Evolutionary conservation across 2,329 filamentous ascomycete genomes (phyloP), one percentile per base, ranked within the genome.

Genomic region (Ramularia endophylla): DNA sequence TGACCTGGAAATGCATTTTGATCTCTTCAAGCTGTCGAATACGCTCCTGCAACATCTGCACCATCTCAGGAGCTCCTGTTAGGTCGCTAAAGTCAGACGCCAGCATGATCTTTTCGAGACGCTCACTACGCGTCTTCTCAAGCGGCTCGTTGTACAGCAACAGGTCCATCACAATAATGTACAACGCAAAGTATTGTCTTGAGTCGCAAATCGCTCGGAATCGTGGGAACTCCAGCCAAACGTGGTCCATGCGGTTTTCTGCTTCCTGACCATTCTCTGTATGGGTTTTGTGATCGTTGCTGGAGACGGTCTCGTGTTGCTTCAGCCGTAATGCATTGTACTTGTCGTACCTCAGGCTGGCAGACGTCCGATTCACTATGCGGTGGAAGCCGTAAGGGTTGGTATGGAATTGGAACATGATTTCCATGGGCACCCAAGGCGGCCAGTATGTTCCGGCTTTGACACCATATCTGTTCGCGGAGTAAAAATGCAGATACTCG

Each of bases 51-150:
- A 98, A 74, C 58, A 81, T 84, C 59, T 84, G 83, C 20, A 98
- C 89, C 80, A 95, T 90, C 61, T 90, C 86, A 0, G 92, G 92
- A 3, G 90, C 87, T 37, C 92, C 94, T 43, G 87, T 83, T 31
- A 99, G 74, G 61, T 99, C 92, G 63, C 90, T 98, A 61, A 98
- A 99, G 65, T 99, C 92, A 0, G 92, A 97, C 1, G 90, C 92
- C 36, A 98, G 78, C 81, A 98, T 95, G 55, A 99, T 98, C 73
- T 95, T 97, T 65, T 98, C 92, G 12, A 99, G 71, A 27, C 87
- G 81, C 67, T 98, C 94, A 56, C 77, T 95, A 44, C 94, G 80
- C n/a, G 90, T 94, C 74, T 98, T 98, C 65, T 98, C 92, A 34
- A 94, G 69, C 2, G 92, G 92, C 63, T 99, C 92, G 59, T 80